Evolutionary conservation across 2,329 filamentous ascomycete genomes (phyloP).

Genomic region (Aureobasidium namibiae): DNA sequence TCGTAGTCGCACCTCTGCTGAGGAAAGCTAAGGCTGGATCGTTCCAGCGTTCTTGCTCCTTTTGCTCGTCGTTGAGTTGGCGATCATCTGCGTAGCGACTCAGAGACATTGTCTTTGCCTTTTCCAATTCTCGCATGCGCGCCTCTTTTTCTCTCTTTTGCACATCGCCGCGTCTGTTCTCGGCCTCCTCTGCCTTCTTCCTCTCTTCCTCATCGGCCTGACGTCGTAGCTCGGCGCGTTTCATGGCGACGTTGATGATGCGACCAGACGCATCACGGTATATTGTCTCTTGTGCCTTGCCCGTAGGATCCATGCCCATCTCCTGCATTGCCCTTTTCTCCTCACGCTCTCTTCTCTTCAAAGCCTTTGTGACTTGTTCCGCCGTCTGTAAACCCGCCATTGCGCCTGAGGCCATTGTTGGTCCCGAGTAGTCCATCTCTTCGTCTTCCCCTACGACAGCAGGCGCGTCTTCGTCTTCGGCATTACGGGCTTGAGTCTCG

Average conservation of each 20-base stretch:
- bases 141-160: conserved; percentile 62
- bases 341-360: conserved; percentile 56
- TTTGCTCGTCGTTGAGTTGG: conserved; percentile 76
- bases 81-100: conserved; percentile 77
- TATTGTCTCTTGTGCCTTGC: conserved; percentile 66
- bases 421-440: conserved; percentile 36
- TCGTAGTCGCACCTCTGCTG: conserved; percentile 43
- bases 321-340: conserved; percentile 46
- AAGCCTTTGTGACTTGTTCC: conserved; percentile 53
- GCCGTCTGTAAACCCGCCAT: conserved; percentile 82
- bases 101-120: conserved; percentile 74
- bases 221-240: conserved; percentile 74
- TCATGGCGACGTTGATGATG: conserved; percentile 89
- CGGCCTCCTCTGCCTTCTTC: conserved; percentile 57
- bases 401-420: conserved; percentile 81
- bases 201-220: conserved; percentile 63
- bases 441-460: conserved; percentile 45
- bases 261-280: conserved; percentile 91
- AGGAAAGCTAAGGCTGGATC: conserved; percentile 85
- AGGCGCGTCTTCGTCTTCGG: conserved; percentile 35
- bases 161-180: conserved; percentile 74
- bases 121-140: conserved; percentile 60
- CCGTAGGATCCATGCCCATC: conserved; percentile 35
- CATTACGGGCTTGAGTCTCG: conserved; percentile 23
- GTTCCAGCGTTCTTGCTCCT: conserved; percentile 73